Percentiles rank a stretch among this genome's conserved stretches.
These are phyloP conservation scores for Platismatia glauca DNA, from an alignment of 495 filamentous ascomycete genomes.

Conservation along the genomic window DNA sequence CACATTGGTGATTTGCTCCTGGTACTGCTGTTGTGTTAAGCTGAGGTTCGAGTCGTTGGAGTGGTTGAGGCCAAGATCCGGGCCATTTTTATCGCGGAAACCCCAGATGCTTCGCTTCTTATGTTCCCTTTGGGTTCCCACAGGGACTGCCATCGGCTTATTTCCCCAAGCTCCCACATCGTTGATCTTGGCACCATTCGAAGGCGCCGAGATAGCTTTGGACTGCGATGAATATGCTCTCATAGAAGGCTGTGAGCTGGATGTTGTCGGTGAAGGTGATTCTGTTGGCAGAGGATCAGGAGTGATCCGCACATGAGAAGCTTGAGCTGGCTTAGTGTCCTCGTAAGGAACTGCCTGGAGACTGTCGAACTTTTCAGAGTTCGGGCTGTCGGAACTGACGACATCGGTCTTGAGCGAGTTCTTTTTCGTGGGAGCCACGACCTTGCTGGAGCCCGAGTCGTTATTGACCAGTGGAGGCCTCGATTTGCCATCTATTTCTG, in stretches of 20 bases:
- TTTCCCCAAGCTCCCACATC: slow-evolving; percentile 83
- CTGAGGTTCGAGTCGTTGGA: slow-evolving; percentile 32
- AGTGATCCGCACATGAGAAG: slow-evolving; percentile 44
- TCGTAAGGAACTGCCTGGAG: slow-evolving; percentile 82
- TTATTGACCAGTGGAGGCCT: slow-evolving; percentile 26
- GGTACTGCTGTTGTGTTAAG: slow-evolving; percentile 34
- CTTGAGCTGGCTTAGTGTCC: slow-evolving; percentile 63
- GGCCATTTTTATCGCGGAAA: slow-evolving; percentile 62
- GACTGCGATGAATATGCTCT: slow-evolving; percentile 23
- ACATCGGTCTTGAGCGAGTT: slow-evolving; percentile 31
- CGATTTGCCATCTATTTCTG: slow-evolving; percentile 44
- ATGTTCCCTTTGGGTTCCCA: slow-evolving; percentile 62
- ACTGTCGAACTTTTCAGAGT: slow-evolving; percentile 36
- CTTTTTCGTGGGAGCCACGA: slow-evolving; percentile 39
- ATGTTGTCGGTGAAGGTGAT: slow-evolving; percentile 37
- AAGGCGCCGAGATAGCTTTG: slow-evolving; percentile 76
- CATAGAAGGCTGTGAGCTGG: slow-evolving; percentile 23
- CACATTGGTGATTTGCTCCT: slow-evolving; percentile 47
- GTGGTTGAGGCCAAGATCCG: slow-evolving; percentile 44
- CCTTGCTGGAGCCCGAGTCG: slow-evolving; percentile 24
- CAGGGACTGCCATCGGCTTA: slow-evolving; percentile 48
- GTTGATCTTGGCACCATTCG: slow-evolving; percentile 76
- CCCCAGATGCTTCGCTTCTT: slow-evolving; percentile 94
- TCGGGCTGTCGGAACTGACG: slow-evolving; percentile 36
- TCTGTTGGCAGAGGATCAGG: slow-evolving; percentile 28